Base-by-base conservation (phyloP, 495 filamentous ascomycete genomes). In the Thozetella sp. region DNA sequence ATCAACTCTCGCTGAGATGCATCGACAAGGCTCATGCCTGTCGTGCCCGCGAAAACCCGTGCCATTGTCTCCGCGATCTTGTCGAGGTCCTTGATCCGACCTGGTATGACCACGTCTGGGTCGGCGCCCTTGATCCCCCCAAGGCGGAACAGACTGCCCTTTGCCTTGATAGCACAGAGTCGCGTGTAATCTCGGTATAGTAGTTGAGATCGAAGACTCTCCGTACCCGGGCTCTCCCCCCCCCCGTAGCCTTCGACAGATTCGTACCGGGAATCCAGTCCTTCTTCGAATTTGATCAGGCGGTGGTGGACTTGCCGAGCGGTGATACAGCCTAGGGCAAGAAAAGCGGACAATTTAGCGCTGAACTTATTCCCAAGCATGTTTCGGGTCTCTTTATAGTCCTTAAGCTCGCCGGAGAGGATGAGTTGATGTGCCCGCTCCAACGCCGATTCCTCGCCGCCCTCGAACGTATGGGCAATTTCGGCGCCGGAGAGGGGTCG, bases 181-280 rank as follows among this genome's bases (percentile, higher is more conserved):
- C 86, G 77, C 83, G 92, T 90, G 71, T 91, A 92, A 70, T 92
- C 89, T 2, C 89, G 78, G 88, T 88, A 92, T 1, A 92, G 75
- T 0, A 93, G 76, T 59, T 93, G 87, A 56, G 89, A 88, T 2
- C 90, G 83, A 10, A 92, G 76, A 3, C 69, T 75, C 20, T 77
- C 77, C 0, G 87, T 89, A n/a, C 90, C 89, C 53, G 83, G 80
- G 65, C 83, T 88, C 63, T 90, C 85, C 2, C 88, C 89, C 22
- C 83, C 75, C 11, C 84, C 87, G 56, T 82, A 89, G 10, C 84
- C 87, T 2, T 69, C 55, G 2, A 72, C 72, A 3, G 67, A 55
- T 17, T 63, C 57, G 10, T 67, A 70, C 2, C 54, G 56, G 45
- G 71, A 56, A 23, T 76, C 70, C 20, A 80, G 77, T 52, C 83